These are phyloP conservation scores for Ceriops zippeliana DNA, from an alignment of 345 rosid species.

Conservation along the genomic window DNA sequence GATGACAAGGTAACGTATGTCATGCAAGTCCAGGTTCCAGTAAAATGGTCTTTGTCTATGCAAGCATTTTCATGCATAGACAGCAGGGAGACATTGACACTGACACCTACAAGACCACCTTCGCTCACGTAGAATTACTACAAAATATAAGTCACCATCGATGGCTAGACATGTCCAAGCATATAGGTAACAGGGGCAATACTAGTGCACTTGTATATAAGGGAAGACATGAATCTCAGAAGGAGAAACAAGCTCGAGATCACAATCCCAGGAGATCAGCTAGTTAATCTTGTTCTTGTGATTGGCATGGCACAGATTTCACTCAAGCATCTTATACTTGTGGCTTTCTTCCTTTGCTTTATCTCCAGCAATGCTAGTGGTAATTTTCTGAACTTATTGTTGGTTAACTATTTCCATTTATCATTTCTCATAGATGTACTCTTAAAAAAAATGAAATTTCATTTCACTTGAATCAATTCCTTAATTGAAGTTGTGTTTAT, in stretches of 20 bases:
- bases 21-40: not conserved
- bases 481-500: not conserved
- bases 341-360: constrained; percentile 41
- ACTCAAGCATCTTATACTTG: constrained; percentile 36
- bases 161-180: constrained; percentile 21
- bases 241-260: not conserved
- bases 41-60: constrained; percentile 7
- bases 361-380: constrained; percentile 32
- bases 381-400: constrained; percentile 4
- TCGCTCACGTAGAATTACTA: constrained; percentile 36
- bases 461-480: not conserved
- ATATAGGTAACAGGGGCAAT: not conserved
- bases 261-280: not conserved
- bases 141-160: constrained; percentile 34
- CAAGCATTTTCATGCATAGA: constrained; percentile 30
- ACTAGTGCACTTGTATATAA: constrained; percentile 26
- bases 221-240: constrained; percentile 13
- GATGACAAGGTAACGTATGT: not conserved
- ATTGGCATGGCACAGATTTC: constrained; percentile 32
- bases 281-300: not conserved
- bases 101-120: constrained; percentile 29
- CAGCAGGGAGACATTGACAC: constrained; percentile 40
- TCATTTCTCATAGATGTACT: not conserved
- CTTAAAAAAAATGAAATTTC: not conserved
- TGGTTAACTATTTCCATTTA: not conserved